Evolutionary conservation across 192 early-diverging fungal genomes (phyloP).

Genomic region (Phycomyces blakesleeanus): DNA sequence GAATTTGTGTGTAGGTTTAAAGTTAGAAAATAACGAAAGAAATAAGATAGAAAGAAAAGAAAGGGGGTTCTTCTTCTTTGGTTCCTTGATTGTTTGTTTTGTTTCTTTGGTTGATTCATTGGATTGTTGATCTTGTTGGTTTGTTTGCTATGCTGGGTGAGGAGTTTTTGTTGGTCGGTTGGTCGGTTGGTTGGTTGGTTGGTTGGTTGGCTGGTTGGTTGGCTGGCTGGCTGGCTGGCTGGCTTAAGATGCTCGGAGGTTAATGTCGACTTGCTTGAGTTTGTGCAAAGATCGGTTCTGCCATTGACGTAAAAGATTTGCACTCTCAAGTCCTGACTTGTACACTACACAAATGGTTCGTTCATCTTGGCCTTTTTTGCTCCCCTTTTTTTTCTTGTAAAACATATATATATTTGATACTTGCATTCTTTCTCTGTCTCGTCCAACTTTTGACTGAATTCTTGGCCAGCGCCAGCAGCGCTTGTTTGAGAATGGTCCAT

Average conservation of each 20-base stretch:
- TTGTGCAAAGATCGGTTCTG: neutral
- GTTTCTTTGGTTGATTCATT: neutral
- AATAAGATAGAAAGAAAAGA: no score
- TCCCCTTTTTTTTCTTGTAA: neutral
- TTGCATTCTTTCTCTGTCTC: conserved; percentile 50
- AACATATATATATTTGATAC: neutral
- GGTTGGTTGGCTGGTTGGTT: no score
- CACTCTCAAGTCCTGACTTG: conserved; percentile 19
- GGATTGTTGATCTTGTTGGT: neutral
- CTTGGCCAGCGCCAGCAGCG: conserved; percentile 28
- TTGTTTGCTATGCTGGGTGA: no score
- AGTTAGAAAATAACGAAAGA: no score
- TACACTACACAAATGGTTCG: conserved; percentile 9
- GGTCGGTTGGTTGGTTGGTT: no score
- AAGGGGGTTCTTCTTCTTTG: no score
- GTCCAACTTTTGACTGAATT: conserved; percentile 41
- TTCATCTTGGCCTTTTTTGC: neutral
- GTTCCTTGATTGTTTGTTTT: neutral
- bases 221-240: no score
- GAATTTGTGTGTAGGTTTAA: no score
- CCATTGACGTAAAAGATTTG: conserved; percentile 14
- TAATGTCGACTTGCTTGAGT: conserved; percentile 4
- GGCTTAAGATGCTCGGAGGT: neutral
- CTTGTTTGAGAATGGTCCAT: conserved; percentile 48
- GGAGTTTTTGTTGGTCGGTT: no score